Base-by-base conservation (phyloP, 331 rosid genomes). In the Quercus lobata region DNA sequence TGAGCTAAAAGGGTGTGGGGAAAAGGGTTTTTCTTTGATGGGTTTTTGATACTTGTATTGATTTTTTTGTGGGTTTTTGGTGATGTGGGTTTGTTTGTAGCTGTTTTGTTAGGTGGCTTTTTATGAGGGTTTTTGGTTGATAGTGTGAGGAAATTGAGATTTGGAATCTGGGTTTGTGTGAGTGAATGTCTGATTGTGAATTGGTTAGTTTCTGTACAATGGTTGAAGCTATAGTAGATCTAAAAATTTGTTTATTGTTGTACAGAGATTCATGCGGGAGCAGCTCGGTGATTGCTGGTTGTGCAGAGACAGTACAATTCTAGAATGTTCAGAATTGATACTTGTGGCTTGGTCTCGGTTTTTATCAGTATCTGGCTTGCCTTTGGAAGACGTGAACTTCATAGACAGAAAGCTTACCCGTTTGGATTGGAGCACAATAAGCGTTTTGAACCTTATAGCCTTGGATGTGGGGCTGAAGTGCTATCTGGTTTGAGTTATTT, bases 201-300 rank as follows among this genome's bases (percentile, higher is more conserved):
- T 77, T 84, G 55, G 71, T 46, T 86, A 41, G 58, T 53, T 71
- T 75, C 79, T 82, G 74, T 76, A 35, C 35, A 60, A 17, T 85
- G 83, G 79, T 71, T 83, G 78, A 78, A 76, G 85, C 83, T 57
- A 74, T 73, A 80, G 87, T 88, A 96, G 97, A 94, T 94, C 97
- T 92, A 88, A 79, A 74, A 72, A 55, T 82, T 85, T 30, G 22
- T 72, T 29, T 81, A 56, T 71, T 88, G 69, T 71, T 88, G 69
- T 83, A 79, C 90, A 86, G 88, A 88, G 87, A 78, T 85, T 88
- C 84, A 82, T 85, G 86, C 81, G 76, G 84, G 79, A 80, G 79
- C 85, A 69, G 56, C 79, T 81, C 22, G 86, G 83, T 68, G 93
- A 69, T 85, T 71, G 86, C 81, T 76, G 71, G 76, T 85, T 84